phyloP scores from a whole-genome alignment of 169 alveolate species.

The Blepharisma undulans region DNA sequence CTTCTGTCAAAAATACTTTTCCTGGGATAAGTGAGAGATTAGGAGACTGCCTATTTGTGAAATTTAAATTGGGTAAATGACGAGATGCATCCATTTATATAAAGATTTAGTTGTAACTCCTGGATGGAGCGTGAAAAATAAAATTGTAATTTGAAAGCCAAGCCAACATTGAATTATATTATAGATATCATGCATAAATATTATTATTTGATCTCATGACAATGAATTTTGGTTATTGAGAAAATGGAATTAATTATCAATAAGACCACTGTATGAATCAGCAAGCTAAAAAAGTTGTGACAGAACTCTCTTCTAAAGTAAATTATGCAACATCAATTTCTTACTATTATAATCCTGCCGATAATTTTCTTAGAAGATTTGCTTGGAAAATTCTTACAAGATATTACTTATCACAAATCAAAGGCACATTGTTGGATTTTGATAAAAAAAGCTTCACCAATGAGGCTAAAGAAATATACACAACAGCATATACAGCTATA shows the following conservation, averaged over 20 bases:
- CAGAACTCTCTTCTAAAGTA: background rate
- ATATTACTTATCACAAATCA: background rate
- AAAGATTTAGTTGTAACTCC: background rate
- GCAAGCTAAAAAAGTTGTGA: background rate
- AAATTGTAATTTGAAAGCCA: no score
- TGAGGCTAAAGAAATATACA: no score
- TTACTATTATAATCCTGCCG: background rate
- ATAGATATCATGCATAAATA: no score
- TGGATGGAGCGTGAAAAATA: no score
- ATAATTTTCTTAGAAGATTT: background rate
- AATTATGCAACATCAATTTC: background rate
- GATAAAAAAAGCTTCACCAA: background rate
- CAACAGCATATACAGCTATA: no score
- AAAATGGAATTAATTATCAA: background rate
- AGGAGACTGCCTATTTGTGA: background rate
- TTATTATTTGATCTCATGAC: no score
- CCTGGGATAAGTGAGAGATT: background rate
- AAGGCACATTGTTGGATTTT: background rate
- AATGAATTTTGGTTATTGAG: background rate
- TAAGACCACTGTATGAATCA: background rate
- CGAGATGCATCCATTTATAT: background rate
- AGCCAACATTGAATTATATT: no score
- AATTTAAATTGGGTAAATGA: background rate
- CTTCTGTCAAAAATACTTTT: slow-evolving; percentile 4
- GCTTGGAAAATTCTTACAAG: background rate